Percentiles rank a stretch among this genome's conserved stretches.
Evolutionary conservation across 768 basidiomycete species (phyloP).

Genomic region (Ramaria sp.): DNA sequence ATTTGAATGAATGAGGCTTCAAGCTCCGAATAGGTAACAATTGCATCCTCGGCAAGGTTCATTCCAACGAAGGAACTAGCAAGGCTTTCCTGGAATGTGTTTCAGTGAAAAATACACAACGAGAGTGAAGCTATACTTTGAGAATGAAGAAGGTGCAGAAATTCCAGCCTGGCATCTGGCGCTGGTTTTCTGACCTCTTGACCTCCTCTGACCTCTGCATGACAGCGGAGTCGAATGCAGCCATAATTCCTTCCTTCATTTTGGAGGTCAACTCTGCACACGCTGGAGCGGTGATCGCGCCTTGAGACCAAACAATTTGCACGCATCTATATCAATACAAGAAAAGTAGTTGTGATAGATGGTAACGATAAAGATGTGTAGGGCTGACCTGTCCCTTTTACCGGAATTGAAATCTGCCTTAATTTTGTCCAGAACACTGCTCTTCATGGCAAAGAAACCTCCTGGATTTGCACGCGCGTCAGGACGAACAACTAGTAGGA

Average conservation of each 20-base stretch:
- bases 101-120: background rate
- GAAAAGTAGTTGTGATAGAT: conserved; percentile 7
- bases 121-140: conserved; percentile 48
- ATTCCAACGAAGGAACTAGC: conserved; percentile 89
- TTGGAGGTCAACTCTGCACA: conserved; percentile 87
- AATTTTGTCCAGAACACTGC: conserved; percentile 80
- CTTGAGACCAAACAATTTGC: conserved; percentile 67
- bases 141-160: conserved; percentile 95
- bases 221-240: conserved; percentile 73
- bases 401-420: conserved; percentile 86
- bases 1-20: conserved; percentile 73
- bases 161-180: conserved; percentile 95
- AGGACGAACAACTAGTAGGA: conserved; percentile 74
- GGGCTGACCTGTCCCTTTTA: conserved; percentile 67
- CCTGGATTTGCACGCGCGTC: conserved; percentile 48
- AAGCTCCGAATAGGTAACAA: conserved; percentile 83
- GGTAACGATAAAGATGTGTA: conserved; percentile 5
- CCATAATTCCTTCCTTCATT: conserved; percentile 82
- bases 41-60: conserved; percentile 79
- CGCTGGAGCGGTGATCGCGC: conserved; percentile 59
- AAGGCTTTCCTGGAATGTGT: conserved; percentile 67
- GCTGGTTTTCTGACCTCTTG: conserved; percentile 76
- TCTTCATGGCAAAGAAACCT: conserved; percentile 75
- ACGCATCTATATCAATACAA: conserved; percentile 45
- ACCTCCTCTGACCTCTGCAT: conserved; percentile 83